Evolutionary conservation across 352 stramenopile species (phyloP).

Genomic region (Globisporangium heterothallicum): DNA sequence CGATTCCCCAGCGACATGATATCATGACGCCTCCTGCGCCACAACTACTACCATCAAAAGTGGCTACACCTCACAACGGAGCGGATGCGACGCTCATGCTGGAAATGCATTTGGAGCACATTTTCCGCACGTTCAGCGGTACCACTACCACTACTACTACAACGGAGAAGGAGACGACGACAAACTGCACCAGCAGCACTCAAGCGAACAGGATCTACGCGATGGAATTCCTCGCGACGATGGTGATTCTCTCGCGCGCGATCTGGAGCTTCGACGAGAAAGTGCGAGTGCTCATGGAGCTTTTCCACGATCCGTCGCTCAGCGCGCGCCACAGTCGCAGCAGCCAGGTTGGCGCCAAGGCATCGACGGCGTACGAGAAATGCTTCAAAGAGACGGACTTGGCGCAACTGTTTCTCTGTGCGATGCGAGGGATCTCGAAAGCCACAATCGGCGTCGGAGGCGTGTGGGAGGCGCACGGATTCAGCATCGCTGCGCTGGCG

Average conservation of each 20-base stretch:
- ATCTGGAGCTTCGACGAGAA: slow-evolving; percentile 66
- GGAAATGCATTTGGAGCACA: slow-evolving; percentile 50
- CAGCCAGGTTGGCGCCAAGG: slow-evolving; percentile 1
- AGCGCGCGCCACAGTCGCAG: slow-evolving; percentile 10
- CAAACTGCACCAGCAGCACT: too few relatives aligned
- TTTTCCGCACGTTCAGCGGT: slow-evolving; percentile 50
- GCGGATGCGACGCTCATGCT: slow-evolving; percentile 22
- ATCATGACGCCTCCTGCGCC: slow-evolving; percentile 37
- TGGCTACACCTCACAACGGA: background rate
- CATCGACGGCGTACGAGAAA: slow-evolving; percentile 7
- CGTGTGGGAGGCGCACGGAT: slow-evolving; percentile 30
- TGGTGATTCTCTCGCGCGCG: slow-evolving; percentile 50
- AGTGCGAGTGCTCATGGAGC: slow-evolving; percentile 34
- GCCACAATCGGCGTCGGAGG: slow-evolving; percentile 37
- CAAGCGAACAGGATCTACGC: slow-evolving; percentile 41
- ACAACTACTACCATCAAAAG: slow-evolving; percentile 1
- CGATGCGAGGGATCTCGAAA: slow-evolving; percentile 47
- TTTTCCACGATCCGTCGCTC: slow-evolving; percentile 45
- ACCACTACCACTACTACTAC: background rate
- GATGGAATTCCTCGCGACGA: slow-evolving; percentile 53
- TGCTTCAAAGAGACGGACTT: slow-evolving; percentile 55
- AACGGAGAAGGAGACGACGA: background rate
- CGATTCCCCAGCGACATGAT: slow-evolving; percentile 21
- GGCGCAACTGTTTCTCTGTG: slow-evolving; percentile 44
- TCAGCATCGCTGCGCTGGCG: slow-evolving; percentile 17